These are phyloP conservation scores for Claviceps africana DNA, from an alignment of 2,329 filamentous ascomycete species.

Conservation along the genomic window DNA sequence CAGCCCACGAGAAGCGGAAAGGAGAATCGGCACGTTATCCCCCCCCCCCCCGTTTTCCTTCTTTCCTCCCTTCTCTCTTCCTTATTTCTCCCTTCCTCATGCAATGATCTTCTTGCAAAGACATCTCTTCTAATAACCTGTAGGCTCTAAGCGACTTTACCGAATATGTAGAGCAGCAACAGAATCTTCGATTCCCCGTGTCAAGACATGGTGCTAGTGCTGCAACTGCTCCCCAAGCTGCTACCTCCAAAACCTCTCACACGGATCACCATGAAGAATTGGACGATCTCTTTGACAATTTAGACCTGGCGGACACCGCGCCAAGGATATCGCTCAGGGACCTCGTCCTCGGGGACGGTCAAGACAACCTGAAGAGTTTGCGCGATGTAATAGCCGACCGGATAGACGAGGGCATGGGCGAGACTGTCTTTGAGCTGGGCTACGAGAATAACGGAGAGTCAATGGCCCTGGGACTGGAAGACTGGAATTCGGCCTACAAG, in stretches of 20 bases:
- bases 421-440: slow-evolving; percentile 83
- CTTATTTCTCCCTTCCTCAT: background rate
- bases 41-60: background rate
- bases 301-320: slow-evolving; percentile 62
- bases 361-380: slow-evolving; percentile 49
- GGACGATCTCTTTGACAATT: slow-evolving; percentile 79
- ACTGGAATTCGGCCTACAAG: slow-evolving; percentile 62
- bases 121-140: slow-evolving; percentile 2
- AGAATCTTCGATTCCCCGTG: slow-evolving; percentile 52
- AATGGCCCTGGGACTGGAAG: slow-evolving; percentile 58
- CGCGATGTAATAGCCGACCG: slow-evolving; percentile 51
- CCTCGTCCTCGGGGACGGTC: slow-evolving; percentile 52
- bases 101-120: background rate
- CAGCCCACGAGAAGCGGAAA: slow-evolving; percentile 66
- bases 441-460: slow-evolving; percentile 80
- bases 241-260: slow-evolving; percentile 8
- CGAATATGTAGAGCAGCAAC: slow-evolving; percentile 93
- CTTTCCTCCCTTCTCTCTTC: background rate
- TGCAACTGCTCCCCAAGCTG: slow-evolving; percentile 16
- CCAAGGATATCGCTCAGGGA: slow-evolving; percentile 58
- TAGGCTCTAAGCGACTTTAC: slow-evolving; percentile 84
- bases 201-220: slow-evolving; percentile 13
- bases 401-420: slow-evolving; percentile 71
- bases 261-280: slow-evolving; percentile 62
- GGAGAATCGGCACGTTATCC: slow-evolving; percentile 58